Evolutionary conservation across 2,329 filamentous ascomycete genomes (phyloP).

Genomic region (Verticillium nonalfalfae): DNA sequence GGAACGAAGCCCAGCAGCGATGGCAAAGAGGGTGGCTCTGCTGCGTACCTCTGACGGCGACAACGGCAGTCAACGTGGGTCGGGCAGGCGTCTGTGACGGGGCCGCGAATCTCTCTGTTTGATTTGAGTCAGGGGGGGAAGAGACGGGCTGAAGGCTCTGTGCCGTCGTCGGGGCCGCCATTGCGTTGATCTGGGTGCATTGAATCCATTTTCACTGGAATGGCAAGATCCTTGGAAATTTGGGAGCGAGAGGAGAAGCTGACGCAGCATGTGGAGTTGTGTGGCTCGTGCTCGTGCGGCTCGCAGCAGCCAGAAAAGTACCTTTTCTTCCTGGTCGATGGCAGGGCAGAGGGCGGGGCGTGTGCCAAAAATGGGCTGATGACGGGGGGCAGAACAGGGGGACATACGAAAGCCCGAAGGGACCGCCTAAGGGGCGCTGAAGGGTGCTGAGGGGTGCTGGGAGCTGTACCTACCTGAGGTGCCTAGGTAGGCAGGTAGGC

Average conservation of each 20-base stretch:
- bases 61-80: background rate
- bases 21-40: background rate
- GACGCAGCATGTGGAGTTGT: background rate
- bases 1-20: background rate
- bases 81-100: background rate
- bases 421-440: background rate
- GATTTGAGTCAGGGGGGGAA: background rate
- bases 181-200: too few species aligned
- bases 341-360: background rate
- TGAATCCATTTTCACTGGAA: too few species aligned
- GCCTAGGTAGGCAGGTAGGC: too few species aligned
- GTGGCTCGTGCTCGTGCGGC: background rate
- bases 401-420: background rate
- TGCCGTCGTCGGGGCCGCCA: background rate
- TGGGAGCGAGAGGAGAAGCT: background rate
- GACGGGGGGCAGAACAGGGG: background rate
- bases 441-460: too few species aligned
- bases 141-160: background rate
- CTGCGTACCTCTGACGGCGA: too few species aligned
- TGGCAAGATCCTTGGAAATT: too few species aligned
- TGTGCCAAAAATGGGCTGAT: background rate
- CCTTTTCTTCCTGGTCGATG: too few species aligned
- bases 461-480: too few species aligned
- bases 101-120: background rate
- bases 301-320: too few species aligned